Evolutionary conservation across 2,329 filamentous ascomycete genomes (phyloP).

Genomic region (Amesomyces nigricolor): DNA sequence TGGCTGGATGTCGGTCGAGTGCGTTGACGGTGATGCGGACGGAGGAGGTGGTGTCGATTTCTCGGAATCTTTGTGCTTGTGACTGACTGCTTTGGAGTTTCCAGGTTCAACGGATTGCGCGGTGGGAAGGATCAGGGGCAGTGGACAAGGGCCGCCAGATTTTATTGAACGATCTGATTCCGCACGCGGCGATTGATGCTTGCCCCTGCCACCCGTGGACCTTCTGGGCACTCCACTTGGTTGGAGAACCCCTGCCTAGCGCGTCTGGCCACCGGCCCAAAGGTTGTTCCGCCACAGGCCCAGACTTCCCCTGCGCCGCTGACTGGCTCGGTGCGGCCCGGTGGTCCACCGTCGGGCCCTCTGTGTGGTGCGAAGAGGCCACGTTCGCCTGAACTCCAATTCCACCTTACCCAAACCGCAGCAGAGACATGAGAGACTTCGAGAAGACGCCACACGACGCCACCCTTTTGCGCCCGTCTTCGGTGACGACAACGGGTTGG

Average conservation of each 20-base stretch:
- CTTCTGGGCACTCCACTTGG: neutral
- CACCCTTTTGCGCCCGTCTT: too few species aligned
- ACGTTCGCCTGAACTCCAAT: neutral
- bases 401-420: too few species aligned
- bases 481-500: too few species aligned
- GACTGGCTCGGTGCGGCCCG: neutral
- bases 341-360: neutral
- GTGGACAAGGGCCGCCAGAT: neutral
- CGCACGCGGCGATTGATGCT: too few species aligned
- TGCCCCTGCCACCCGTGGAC: neutral
- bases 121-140: conserved; percentile 1
- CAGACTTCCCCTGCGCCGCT: neutral
- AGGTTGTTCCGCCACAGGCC: neutral
- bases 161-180: neutral
- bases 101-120: neutral
- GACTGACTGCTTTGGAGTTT: too few species aligned
- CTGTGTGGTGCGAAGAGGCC: neutral
- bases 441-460: too few species aligned
- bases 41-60: neutral
- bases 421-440: too few species aligned
- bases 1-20: conserved; percentile 27
- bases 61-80: neutral
- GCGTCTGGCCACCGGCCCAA: neutral
- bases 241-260: too few species aligned
- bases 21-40: neutral